Evolutionary conservation across 495 filamentous ascomycete species (phyloP).

Genomic region (Aspergillus bertholletiae): DNA sequence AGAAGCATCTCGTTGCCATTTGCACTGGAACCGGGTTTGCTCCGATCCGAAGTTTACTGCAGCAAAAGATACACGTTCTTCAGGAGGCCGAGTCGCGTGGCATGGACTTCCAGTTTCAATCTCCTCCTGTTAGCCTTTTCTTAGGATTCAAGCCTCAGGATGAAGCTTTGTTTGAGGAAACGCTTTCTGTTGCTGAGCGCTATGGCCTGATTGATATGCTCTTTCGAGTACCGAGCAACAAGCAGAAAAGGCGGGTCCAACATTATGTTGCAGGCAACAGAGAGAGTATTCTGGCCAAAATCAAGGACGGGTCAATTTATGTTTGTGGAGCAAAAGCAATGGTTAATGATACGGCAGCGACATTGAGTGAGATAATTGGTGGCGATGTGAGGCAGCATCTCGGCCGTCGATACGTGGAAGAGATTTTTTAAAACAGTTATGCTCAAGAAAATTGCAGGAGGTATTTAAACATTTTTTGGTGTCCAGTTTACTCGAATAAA

Average conservation of each 20-base stretch:
- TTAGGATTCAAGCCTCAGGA: background rate
- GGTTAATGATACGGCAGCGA: background rate
- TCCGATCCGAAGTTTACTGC: background rate
- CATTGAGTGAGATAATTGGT: background rate
- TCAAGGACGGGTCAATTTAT: background rate
- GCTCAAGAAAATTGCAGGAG: too few species aligned
- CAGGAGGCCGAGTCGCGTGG: background rate
- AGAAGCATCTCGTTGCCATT: background rate
- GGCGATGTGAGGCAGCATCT: background rate
- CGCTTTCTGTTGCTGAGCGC: background rate
- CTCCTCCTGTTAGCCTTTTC: background rate
- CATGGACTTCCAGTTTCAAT: background rate
- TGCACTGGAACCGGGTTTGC: background rate
- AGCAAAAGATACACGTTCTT: background rate
- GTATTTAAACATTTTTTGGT: too few species aligned
- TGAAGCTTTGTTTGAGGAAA: background rate
- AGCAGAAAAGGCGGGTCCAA: conserved; percentile 1
- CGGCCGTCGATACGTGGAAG: background rate
- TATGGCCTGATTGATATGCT: background rate
- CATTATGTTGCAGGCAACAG: background rate
- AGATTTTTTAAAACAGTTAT: conserved; percentile 2
- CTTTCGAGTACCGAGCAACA: background rate
- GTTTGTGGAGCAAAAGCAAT: conserved; percentile 1
- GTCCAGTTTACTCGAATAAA: too few species aligned
- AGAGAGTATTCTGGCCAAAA: background rate